Evolutionary conservation across 352 stramenopile species (phyloP), one percentile per base, ranked within the genome.

Genomic region (Phytophthora pistaciae): DNA sequence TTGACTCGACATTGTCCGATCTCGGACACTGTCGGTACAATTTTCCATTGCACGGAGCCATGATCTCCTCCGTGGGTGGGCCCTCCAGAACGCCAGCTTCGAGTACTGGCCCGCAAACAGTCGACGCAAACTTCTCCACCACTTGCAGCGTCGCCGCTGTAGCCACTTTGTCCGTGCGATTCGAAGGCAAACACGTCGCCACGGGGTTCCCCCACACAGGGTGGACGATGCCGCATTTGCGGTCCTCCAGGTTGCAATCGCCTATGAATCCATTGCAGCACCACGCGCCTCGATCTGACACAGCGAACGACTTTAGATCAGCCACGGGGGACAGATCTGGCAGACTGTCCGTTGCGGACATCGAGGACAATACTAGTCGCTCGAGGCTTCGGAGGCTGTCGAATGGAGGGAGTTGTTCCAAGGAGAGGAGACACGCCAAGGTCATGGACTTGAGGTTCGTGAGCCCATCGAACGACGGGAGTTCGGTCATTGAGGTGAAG

Each of bases 21-120:
- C 3, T 48, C 3, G 40, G 46, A 29, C 75, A 74, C 31, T 76
- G 60, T 21, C 54, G 48, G n/a, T 73, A 80, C 66, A 76, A 38
- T 1, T 60, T 68, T 0, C 70, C 78, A 10, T 48, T 48, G 40
- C 40, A 48, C 18, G 40, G 40, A 20, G 40, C 40, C 14, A 48
- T 48, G 40, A 48, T 18, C 3, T 48, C 40, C n/a, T 13, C 2
- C 7, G 40, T 48, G 11, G 40, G 40, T 20, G 40, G 40, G 40
- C 14, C 40, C 18, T 48, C 16, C 14, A 48, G 40, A n/a, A 48
- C 40, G 16, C 40, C 40, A 48, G 8, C 14, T 20, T 48, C 6
- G 40, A 48, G 40, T 9, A 48, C 40, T 9, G 40, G 40, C 5
- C 53, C 53, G 10, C 62, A 68, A 11, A 21, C 48, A 2, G 18